Conservation (phyloP, 768 basidiomycete species). For the Russula lepida region DNA sequence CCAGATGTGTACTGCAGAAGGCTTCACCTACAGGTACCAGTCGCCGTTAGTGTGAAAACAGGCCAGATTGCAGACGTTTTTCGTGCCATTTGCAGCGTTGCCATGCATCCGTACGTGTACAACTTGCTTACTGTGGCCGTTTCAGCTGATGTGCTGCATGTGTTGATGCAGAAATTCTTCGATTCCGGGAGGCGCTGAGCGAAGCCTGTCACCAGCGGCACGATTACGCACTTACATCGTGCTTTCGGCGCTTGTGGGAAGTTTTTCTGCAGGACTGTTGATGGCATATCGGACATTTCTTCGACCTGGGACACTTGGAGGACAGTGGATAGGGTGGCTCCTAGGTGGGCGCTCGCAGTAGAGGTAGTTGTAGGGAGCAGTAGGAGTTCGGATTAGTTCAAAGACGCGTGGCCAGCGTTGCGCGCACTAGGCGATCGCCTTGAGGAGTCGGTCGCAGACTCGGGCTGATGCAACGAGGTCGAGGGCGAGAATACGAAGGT, state of each 20-base stretch:
- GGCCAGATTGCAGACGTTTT: constrained; percentile 83
- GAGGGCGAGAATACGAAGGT: constrained; percentile 7
- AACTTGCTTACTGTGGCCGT: background rate
- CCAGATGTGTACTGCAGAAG: constrained; percentile 94
- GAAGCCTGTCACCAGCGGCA: constrained; percentile 60
- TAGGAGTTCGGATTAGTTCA: no score
- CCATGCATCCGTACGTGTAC: constrained; percentile 72
- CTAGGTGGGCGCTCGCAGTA: constrained; percentile 45
- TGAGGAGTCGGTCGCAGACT: constrained; percentile 2
- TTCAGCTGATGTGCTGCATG: constrained; percentile 12
- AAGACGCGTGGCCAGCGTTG: constrained; percentile 9
- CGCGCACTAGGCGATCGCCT: constrained; percentile 14
- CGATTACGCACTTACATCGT: constrained; percentile 66
- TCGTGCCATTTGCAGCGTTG: constrained; percentile 75
- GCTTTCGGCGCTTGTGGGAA: constrained; percentile 64
- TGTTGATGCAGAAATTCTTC: constrained; percentile 30
- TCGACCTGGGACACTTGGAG: constrained; percentile 53
- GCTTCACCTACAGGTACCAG: constrained; percentile 84
- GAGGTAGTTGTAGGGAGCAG: no score
- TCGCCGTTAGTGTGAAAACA: constrained; percentile 85
- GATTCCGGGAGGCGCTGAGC: constrained; percentile 79
- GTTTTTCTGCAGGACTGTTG: constrained; percentile 62
- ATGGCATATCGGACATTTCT: constrained; percentile 62
- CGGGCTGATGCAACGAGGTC: constrained; percentile 16
- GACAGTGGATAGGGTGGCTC: constrained; percentile 62